Percentiles rank a stretch among this genome's conserved stretches.
These are phyloP conservation scores for Globomyces pollinis-pini DNA, from an alignment of 192 early-diverging fungal genomes.

Conservation along the genomic window DNA sequence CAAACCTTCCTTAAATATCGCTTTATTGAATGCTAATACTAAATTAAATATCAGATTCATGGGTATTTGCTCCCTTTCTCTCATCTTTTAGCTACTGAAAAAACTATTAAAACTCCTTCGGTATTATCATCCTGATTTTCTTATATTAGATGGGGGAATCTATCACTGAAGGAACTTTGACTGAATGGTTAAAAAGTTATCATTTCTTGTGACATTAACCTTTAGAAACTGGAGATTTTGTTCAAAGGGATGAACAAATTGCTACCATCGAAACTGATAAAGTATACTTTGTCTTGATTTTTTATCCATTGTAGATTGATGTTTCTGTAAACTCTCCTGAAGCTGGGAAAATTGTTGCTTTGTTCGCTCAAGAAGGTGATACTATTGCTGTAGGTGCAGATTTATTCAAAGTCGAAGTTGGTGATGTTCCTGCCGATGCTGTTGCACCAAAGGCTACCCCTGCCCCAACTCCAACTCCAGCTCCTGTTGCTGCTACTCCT, in stretches of 20 bases:
- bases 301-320: slow-evolving; percentile 83
- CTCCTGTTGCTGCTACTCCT: slow-evolving; percentile 19
- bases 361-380: slow-evolving; percentile 78
- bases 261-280: slow-evolving; percentile 99
- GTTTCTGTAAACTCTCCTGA: slow-evolving; percentile 96
- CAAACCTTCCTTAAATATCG: no score
- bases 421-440: slow-evolving; percentile 53
- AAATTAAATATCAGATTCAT: no score
- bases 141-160: slow-evolving; percentile 99
- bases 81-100: slow-evolving; percentile 49
- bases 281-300: slow-evolving; percentile 37
- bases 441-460: slow-evolving; percentile 10
- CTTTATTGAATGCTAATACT: no score
- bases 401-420: slow-evolving; percentile 84
- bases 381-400: slow-evolving; percentile 85
- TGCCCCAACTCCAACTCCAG: slow-evolving; percentile 12
- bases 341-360: slow-evolving; percentile 76
- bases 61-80: neutral
- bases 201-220: neutral
- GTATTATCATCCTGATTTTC: no score
- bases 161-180: slow-evolving; percentile 94
- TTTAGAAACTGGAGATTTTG: slow-evolving; percentile 89
- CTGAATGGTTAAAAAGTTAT: slow-evolving; percentile 90
- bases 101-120: slow-evolving; percentile 84
- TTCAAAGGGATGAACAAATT: slow-evolving; percentile 88